phyloP scores from a whole-genome alignment of 345 rosid genomes.

The Eucalyptus albens region DNA sequence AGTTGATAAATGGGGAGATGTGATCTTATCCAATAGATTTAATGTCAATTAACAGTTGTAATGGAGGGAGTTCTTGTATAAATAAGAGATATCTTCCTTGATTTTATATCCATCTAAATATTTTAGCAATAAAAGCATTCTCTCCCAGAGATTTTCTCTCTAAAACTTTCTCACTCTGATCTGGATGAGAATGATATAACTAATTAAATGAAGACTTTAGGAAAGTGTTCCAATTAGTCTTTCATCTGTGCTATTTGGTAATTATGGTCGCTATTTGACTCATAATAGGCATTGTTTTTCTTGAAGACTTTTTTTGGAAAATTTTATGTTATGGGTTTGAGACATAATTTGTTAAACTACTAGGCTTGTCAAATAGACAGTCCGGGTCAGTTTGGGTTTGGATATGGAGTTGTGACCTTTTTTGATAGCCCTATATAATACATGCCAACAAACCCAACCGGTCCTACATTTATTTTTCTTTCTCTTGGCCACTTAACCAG shows the following conservation, averaged over 20 bases:
- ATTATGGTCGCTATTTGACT: not conserved
- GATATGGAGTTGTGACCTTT: not conserved
- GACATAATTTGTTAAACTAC: not conserved
- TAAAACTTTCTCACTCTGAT: too few relatives aligned
- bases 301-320: not conserved
- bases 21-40: not conserved
- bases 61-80: not conserved
- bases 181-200: not conserved
- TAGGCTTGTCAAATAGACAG: not conserved
- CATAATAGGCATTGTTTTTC: not conserved
- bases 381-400: not conserved
- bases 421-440: not conserved
- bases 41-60: not conserved
- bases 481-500: not conserved
- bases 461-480: not conserved
- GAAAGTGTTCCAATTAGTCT: not conserved
- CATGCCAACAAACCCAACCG: not conserved
- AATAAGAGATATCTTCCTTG: too few relatives aligned
- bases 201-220: too few relatives aligned
- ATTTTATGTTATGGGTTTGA: not conserved
- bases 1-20: not conserved
- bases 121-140: too few relatives aligned
- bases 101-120: too few relatives aligned
- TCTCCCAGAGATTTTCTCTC: accelerated
- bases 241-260: not conserved